Evolutionary conservation across 2,329 filamentous ascomycete species (phyloP).

Genomic region (Ophiocordyceps robertsii): DNA sequence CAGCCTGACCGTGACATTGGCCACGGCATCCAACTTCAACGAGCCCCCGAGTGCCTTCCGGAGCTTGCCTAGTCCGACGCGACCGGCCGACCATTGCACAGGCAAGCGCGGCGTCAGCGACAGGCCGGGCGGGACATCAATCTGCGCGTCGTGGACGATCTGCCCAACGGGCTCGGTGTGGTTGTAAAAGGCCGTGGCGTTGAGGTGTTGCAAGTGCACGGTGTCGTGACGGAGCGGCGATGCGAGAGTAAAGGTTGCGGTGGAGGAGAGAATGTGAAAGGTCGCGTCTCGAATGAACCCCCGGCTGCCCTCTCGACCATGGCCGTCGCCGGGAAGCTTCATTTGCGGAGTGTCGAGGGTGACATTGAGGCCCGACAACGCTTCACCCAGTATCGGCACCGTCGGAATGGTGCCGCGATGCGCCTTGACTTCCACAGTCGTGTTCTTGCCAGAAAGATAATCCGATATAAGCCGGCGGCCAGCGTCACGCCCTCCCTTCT

Average conservation of each 20-base stretch:
- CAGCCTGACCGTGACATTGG: constrained; percentile 60
- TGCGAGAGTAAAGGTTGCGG: constrained; percentile 68
- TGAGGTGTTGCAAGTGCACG: constrained; percentile 63
- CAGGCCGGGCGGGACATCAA: constrained; percentile 62
- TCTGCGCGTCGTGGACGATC: constrained; percentile 62
- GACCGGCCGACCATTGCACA: constrained; percentile 64
- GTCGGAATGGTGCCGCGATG: constrained; percentile 62
- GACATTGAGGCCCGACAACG: constrained; percentile 58
- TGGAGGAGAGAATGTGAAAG: constrained; percentile 76
- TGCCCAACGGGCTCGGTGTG: constrained; percentile 62
- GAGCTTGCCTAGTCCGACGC: constrained; percentile 73
- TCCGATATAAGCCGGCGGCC: constrained; percentile 67
- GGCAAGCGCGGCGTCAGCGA: constrained; percentile 65
- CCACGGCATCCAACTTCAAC: constrained; percentile 66
- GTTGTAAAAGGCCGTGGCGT: constrained; percentile 79
- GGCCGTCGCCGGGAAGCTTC: constrained; percentile 35
- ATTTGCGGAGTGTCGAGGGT: constrained; percentile 60
- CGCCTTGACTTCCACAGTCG: constrained; percentile 59
- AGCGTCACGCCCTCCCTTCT: constrained; percentile 42
- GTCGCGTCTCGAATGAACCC: constrained; percentile 78
- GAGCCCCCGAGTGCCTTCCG: constrained; percentile 66
- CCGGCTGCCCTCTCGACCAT: constrained; percentile 20
- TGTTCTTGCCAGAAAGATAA: constrained; percentile 81
- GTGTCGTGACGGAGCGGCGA: constrained; percentile 66
- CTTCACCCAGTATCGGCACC: constrained; percentile 57